Percentiles rank a stretch among this genome's conserved stretches.
phyloP scores from a whole-genome alignment of 495 filamentous ascomycete species.

The Xylaria castorea region DNA sequence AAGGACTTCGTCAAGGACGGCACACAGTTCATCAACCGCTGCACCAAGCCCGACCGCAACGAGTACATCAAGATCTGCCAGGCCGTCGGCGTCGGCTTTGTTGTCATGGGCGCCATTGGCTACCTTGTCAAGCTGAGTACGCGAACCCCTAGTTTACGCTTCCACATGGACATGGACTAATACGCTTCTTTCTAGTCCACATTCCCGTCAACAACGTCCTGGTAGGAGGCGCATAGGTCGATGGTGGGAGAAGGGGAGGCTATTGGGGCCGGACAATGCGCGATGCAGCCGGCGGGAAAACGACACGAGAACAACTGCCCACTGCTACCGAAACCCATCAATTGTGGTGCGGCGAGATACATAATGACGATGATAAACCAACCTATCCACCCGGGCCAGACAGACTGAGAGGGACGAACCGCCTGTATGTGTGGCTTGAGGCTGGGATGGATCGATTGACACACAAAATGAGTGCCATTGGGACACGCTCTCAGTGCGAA shows the following conservation, averaged over 20 bases:
- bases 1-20: conserved; percentile 82
- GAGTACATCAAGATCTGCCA: conserved; percentile 96
- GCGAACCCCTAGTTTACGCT: conserved; percentile 34
- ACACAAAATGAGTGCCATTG: conserved; percentile 7
- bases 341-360: conserved; percentile 12
- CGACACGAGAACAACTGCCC: not conserved
- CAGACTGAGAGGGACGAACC: not conserved
- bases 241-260: not conserved
- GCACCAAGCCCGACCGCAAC: conserved; percentile 84
- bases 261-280: not conserved
- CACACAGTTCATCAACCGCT: conserved; percentile 78
- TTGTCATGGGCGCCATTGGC: conserved; percentile 68
- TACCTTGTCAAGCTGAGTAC: conserved; percentile 94
- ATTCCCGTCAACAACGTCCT: conserved; percentile 55
- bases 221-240: conserved; percentile 52
- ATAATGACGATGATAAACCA: conserved; percentile 10
- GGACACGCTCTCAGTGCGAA: conserved; percentile 18
- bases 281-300: conserved; percentile 6
- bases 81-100: conserved; percentile 90
- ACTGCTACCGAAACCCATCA: not conserved
- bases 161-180: not conserved
- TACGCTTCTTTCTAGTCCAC: conserved; percentile 30
- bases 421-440: no score
- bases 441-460: not conserved
- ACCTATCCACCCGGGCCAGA: not conserved